Conservation (phyloP, 2,329 filamentous ascomycete species). For the Aspergillus texensis region DNA sequence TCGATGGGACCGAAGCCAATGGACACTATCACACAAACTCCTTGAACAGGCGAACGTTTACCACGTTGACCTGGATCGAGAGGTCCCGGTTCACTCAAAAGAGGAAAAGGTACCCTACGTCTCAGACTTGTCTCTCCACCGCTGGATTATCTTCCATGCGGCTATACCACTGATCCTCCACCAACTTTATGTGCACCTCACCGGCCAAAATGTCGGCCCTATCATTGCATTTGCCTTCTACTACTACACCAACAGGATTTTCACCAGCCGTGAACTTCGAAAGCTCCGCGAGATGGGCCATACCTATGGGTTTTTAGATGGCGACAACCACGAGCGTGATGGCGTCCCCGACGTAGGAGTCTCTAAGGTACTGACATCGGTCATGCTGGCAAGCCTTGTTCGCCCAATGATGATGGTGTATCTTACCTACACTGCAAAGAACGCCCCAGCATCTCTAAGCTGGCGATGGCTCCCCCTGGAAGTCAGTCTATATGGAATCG, state of each 20-base stretch:
- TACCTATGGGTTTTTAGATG: constrained; percentile 36
- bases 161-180: constrained; percentile 42
- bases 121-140: constrained; percentile 36
- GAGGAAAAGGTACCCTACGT: constrained; percentile 45
- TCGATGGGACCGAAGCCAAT: constrained; percentile 27
- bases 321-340: not conserved
- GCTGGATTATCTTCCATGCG: constrained; percentile 46
- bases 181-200: constrained; percentile 34
- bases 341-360: not conserved
- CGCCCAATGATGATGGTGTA: not conserved
- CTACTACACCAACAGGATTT: constrained; percentile 40
- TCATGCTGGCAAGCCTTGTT: not conserved
- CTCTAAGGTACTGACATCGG: not conserved
- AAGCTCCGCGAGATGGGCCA: constrained; percentile 43
- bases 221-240: constrained; percentile 42
- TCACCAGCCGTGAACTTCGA: constrained; percentile 43
- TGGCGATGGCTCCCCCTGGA: constrained; percentile 1
- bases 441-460: not conserved
- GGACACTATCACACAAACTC: constrained; percentile 37
- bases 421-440: not conserved
- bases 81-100: constrained; percentile 44
- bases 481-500: constrained; percentile 5
- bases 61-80: constrained; percentile 29
- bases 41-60: constrained; percentile 36
- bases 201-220: constrained; percentile 33